Evolutionary conservation across 345 rosid genomes (phyloP).

Genomic region (Bruguiera gymnorhiza): DNA sequence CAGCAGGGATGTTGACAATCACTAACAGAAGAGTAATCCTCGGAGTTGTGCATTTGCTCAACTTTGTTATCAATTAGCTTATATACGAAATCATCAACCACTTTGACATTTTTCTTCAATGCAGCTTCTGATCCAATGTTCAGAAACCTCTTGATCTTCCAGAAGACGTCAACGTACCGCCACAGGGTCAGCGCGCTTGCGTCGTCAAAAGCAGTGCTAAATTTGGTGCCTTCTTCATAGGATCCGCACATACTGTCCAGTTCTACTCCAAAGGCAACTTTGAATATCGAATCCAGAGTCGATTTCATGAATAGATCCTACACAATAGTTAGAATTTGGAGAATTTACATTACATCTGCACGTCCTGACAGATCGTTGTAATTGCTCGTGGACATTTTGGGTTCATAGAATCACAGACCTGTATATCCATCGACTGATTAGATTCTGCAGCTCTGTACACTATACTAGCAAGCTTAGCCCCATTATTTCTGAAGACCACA

Average conservation of each 20-base stretch:
- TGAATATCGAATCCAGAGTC: constrained; percentile 57
- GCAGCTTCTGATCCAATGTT: constrained; percentile 57
- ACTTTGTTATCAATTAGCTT: constrained; percentile 48
- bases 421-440: constrained; percentile 24
- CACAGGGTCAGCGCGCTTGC: constrained; percentile 44
- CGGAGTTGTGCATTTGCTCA: constrained; percentile 32
- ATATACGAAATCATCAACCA: constrained; percentile 43
- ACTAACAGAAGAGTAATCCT: constrained; percentile 41
- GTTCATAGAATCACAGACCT: constrained; percentile 9
- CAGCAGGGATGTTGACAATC: neutral
- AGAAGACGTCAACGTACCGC: constrained; percentile 51
- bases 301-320: constrained; percentile 64
- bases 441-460: constrained; percentile 20
- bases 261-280: constrained; percentile 59
- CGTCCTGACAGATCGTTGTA: too few relatives aligned
- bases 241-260: constrained; percentile 53
- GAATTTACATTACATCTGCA: neutral
- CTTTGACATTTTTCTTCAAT: constrained; percentile 38
- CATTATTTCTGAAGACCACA: constrained; percentile 27
- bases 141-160: constrained; percentile 54
- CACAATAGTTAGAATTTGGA: neutral
- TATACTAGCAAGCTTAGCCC: constrained; percentile 24
- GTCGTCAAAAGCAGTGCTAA: constrained; percentile 54
- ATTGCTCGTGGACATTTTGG: too few relatives aligned
- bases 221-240: constrained; percentile 36